Evolutionary conservation across 176 grass and related monocot genomes (phyloP).

Genomic region (Musa troglodytarum): DNA sequence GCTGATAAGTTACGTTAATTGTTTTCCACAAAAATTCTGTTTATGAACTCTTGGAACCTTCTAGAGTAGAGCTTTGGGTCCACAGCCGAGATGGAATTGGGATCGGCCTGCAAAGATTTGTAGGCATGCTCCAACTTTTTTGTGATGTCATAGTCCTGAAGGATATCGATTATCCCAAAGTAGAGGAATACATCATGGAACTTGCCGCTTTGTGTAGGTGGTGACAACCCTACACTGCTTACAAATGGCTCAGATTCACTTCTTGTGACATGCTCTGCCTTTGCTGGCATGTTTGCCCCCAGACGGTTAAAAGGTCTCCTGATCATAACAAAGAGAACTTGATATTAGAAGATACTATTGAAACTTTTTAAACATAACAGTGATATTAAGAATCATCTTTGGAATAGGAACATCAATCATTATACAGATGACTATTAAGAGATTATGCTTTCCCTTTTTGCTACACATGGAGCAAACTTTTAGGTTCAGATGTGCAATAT

Average conservation of each 20-base stretch:
- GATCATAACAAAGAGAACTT: slow-evolving; percentile 21
- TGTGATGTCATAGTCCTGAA: slow-evolving; percentile 31
- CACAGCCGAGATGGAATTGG: slow-evolving; percentile 82
- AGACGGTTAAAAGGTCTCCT: slow-evolving; percentile 67
- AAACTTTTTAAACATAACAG: neutral
- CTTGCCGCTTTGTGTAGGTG: slow-evolving; percentile 42
- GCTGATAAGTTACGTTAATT: neutral
- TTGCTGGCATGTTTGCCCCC: slow-evolving; percentile 77
- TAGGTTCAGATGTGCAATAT: slow-evolving; percentile 1
- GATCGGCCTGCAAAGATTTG: slow-evolving; percentile 73
- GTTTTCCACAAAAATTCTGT: slow-evolving; percentile 72
- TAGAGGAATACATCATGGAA: slow-evolving; percentile 65
- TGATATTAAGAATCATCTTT: neutral
- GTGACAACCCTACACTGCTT: slow-evolving; percentile 38
- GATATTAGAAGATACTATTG: slow-evolving; percentile 16
- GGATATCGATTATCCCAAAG: slow-evolving; percentile 94
- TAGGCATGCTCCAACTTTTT: slow-evolving; percentile 72
- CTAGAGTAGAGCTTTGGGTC: slow-evolving; percentile 84
- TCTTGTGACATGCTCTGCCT: slow-evolving; percentile 54
- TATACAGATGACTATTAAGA: neutral
- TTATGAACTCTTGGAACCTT: slow-evolving; percentile 89
- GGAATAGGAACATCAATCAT: neutral
- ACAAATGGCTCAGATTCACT: slow-evolving; percentile 45
- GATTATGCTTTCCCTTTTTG: neutral
- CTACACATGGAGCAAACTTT: neutral